Evolutionary conservation across 192 early-diverging fungal genomes (phyloP).

Genomic region (Coemansia sp.): DNA sequence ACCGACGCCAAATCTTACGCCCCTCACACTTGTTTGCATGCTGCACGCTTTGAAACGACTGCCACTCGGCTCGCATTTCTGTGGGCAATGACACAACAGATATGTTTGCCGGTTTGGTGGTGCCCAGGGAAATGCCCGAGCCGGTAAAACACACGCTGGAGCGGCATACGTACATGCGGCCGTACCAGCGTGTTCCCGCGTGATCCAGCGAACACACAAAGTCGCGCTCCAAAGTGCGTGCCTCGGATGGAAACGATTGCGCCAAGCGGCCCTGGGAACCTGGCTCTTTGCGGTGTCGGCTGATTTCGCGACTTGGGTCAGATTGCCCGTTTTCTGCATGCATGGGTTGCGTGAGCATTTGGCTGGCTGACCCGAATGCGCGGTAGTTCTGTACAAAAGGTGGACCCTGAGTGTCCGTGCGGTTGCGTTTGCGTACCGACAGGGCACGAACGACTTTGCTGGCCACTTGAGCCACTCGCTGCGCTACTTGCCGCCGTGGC

Average conservation of each 20-base stretch:
- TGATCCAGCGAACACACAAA: slow-evolving; percentile 49
- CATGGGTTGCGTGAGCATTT: too few species aligned
- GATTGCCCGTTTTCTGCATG: too few species aligned
- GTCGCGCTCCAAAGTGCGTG: slow-evolving; percentile 3
- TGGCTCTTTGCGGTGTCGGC: background rate
- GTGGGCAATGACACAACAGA: background rate
- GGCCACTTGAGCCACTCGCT: slow-evolving; percentile 2
- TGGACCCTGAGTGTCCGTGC: background rate
- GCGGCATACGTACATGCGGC: slow-evolving; percentile 33
- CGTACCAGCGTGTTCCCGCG: slow-evolving; percentile 47
- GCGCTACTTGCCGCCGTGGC: slow-evolving; percentile 3
- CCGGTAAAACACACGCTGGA: slow-evolving; percentile 34
- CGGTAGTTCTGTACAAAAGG: background rate
- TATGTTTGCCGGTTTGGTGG: background rate
- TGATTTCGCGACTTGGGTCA: too few species aligned
- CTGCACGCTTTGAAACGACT: background rate
- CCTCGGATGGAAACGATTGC: background rate
- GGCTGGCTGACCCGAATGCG: background rate
- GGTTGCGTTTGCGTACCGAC: background rate
- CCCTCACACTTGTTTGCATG: background rate
- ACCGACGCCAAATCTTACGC: slow-evolving; percentile 32
- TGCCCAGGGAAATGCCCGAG: slow-evolving; percentile 22
- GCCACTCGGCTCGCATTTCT: background rate
- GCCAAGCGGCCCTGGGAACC: background rate
- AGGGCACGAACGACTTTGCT: slow-evolving; percentile 9